Base-by-base conservation (phyloP, 2,329 filamentous ascomycete species). In the Alternaria gansuensis region DNA sequence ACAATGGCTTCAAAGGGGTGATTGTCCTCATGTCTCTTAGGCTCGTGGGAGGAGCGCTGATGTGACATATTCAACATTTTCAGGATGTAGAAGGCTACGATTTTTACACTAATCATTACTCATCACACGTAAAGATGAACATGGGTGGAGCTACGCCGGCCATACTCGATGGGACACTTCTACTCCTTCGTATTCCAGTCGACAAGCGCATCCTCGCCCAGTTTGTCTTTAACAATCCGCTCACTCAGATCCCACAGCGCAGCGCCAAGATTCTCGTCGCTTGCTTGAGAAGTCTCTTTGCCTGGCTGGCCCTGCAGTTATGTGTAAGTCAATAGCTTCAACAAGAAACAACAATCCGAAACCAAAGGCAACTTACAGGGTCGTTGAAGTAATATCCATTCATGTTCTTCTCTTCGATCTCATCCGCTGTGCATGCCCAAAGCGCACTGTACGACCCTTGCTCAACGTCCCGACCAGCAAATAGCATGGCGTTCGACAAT, bases 361-460 rank as follows among this genome's bases (percentile, higher is more conserved):
- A 23, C 29, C 41, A 23, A 31, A 29, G 14, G 9, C 9, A 9
- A 33, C 48, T 39, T 31, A 41, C 67, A 0, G 73, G 77, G 48
- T 82, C 79, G 4, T 56, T 73, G 50, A 82, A 80, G 59, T 82
- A 82, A 7, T 67, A 77, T 0, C 80, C 80, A 46, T 82, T 82
- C 68, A 76, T 67, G 4, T 77, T 67, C 58, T 80, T 78, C 55
- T 82, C 70, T 34, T 81, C 77, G 1, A 82, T 70, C 40, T 79
- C 77, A 0, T 78, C 71, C 5, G 75, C 74, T 3, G 79, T 81
- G 37, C 80, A 66, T 0, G 80, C 73, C 55, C 66, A 73, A 39
- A 82, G 63, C 0, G 79, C 77, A 57, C 78, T 81, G 67, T 78
- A 82, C 0, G 80, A 75, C 0, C 80, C 81, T 41, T 82, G 79